Conservation (phyloP, 257 asterid genomes). For the Nicotiana paniculata region DNA sequence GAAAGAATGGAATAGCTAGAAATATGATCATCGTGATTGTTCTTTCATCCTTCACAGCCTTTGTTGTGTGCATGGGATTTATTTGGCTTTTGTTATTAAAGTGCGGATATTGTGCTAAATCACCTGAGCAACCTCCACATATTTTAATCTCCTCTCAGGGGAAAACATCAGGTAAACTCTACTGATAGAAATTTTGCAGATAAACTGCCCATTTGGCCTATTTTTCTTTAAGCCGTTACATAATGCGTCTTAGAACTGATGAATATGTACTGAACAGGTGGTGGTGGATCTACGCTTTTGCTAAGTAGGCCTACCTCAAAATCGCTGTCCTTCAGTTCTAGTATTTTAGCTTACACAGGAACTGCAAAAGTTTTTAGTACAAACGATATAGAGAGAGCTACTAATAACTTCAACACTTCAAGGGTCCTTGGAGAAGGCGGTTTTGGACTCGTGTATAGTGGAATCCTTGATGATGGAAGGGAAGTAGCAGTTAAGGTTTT, state of each 20-base stretch:
- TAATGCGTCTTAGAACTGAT: not conserved
- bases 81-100: constrained; percentile 50
- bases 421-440: constrained; percentile 86
- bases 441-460: constrained; percentile 83
- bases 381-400: constrained; percentile 53
- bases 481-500: constrained; percentile 74
- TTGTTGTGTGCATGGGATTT: constrained; percentile 55
- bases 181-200: not conserved
- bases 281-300: constrained; percentile 29
- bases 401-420: constrained; percentile 45
- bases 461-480: constrained; percentile 69
- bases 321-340: constrained; percentile 58
- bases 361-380: constrained; percentile 60
- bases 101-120: constrained; percentile 20
- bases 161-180: constrained; percentile 49
- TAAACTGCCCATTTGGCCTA: not conserved
- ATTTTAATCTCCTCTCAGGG: constrained; percentile 26
- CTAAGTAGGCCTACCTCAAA: constrained; percentile 54
- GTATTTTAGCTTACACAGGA: constrained; percentile 61
- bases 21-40: constrained; percentile 44
- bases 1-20: constrained; percentile 33
- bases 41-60: constrained; percentile 59
- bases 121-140: constrained; percentile 21
- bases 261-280: constrained; percentile 35
- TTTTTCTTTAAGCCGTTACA: not conserved